A percentile compares a stretch with the other conserved stretches of the same genome.
These are phyloP conservation scores for Urochloa ruziziensis DNA, from an alignment of 176 grass and related monocot species.

Conservation along the genomic window DNA sequence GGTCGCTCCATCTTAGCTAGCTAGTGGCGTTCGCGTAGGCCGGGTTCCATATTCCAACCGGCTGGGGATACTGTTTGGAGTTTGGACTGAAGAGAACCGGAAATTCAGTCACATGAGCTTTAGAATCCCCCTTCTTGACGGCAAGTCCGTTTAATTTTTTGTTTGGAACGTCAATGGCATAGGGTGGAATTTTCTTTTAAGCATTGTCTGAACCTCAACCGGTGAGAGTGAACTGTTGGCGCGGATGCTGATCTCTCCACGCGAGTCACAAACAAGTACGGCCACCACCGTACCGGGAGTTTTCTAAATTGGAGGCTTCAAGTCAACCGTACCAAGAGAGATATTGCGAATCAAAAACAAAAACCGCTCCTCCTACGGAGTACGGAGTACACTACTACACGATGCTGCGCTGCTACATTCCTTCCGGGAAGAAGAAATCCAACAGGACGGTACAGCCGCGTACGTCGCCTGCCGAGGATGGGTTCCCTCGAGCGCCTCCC, in stretches of 20 bases:
- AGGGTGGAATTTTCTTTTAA: not conserved
- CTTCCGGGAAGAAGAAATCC: not conserved
- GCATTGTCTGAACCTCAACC: not conserved
- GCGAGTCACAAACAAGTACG: not conserved
- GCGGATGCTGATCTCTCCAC: not conserved
- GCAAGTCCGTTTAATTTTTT: not conserved
- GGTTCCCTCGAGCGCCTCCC: not conserved
- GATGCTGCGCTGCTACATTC: too few species aligned
- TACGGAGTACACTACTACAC: too few species aligned
- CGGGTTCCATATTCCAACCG: not conserved
- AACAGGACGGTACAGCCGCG: not conserved
- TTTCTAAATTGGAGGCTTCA: not conserved
- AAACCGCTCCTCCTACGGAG: not conserved
- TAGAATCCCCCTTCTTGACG: too few species aligned
- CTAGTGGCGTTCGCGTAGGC: not conserved
- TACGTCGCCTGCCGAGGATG: not conserved
- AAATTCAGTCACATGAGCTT: not conserved
- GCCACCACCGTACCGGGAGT: not conserved
- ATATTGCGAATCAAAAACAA: too few species aligned
- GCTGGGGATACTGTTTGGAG: not conserved
- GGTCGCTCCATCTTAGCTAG: not conserved
- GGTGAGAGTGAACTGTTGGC: not conserved
- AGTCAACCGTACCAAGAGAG: not conserved
- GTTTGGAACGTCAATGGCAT: not conserved
- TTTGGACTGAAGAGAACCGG: not conserved